Evolutionary conservation across 164 flowering plant genomes (phyloP).

Genomic region (Aristolochia fimbriata): DNA sequence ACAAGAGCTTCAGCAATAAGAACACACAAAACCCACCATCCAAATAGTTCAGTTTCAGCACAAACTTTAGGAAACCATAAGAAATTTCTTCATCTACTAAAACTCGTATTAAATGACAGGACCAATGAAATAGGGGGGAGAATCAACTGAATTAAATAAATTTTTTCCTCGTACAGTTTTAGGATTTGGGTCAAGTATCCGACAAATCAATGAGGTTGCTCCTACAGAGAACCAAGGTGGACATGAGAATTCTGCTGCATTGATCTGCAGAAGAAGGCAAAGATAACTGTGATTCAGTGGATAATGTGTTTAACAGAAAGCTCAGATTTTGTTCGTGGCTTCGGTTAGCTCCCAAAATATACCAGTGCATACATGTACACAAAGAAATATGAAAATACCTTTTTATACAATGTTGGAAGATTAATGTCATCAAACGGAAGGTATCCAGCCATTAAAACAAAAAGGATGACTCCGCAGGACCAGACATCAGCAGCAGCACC

Average conservation of each 20-base stretch:
- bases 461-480: constrained; percentile 98
- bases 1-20: no score
- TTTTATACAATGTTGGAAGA: constrained; percentile 65
- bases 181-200: constrained; percentile 85
- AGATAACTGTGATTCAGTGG: neutral
- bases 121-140: no score
- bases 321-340: no score
- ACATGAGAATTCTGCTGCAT: constrained; percentile 65
- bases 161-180: constrained; percentile 32
- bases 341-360: neutral
- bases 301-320: neutral
- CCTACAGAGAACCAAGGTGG: constrained; percentile 86
- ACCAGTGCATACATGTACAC: neutral
- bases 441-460: constrained; percentile 95
- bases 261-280: constrained; percentile 35
- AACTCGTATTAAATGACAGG: no score
- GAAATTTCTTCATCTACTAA: no score
- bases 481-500: constrained; percentile 98
- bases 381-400: constrained; percentile 28
- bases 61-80: no score
- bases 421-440: constrained; percentile 83
- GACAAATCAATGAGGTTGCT: constrained; percentile 50
- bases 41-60: no score
- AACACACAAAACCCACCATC: no score
- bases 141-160: neutral